Base-by-base conservation (phyloP, 257 asterid species). In the Fraxinus excelsior region DNA sequence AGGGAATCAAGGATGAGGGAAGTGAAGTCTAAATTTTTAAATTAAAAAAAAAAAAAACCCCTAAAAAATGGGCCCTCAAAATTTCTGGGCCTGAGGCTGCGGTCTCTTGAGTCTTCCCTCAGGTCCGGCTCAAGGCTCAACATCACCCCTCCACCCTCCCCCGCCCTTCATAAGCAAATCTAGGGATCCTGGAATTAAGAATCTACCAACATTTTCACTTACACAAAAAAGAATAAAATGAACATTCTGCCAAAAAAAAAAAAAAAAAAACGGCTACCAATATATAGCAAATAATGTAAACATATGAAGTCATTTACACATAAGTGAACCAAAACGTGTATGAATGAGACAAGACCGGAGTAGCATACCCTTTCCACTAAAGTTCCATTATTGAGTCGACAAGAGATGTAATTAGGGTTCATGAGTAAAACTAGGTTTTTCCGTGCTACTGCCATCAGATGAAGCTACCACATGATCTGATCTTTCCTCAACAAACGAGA, bases 391-490 rank as follows among this genome's bases (percentile, higher is more conserved):
- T n/a, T 4, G 25, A 53, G 46, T 21, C 26, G 60, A 21, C 65
- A 7, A 56, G n/a, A 8, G 11, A n/a, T 56, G 12, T 19, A n/a
- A 21, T 8, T 56, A 7, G 84, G 87, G 84, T 70, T 78, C 29
- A 26, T 34, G 31, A 1, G 31, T 2, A 18, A 62, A 68, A 56
- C 51, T 46, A 23, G 81, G 83, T 70, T 77, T 69, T 70, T 79
- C 81, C 89, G 80, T 85, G 89, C 69, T 70, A 79, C 78, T 62
- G 32, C 76, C 72, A 82, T 79, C 89, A 40, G 94, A 83, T 91
- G 91, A 91, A 91, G 94, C 87, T 78, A 76, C 96, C 96, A 86
- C 80, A 87, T 88, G 96, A 90, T 84, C 96, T 83, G 79, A 83
- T 82, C 86, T 67, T 74, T 34, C 87, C 81, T 72, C 60, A 73